Conservation (phyloP, 805 yeast genomes). For the Kodamaea sagamina region DNA sequence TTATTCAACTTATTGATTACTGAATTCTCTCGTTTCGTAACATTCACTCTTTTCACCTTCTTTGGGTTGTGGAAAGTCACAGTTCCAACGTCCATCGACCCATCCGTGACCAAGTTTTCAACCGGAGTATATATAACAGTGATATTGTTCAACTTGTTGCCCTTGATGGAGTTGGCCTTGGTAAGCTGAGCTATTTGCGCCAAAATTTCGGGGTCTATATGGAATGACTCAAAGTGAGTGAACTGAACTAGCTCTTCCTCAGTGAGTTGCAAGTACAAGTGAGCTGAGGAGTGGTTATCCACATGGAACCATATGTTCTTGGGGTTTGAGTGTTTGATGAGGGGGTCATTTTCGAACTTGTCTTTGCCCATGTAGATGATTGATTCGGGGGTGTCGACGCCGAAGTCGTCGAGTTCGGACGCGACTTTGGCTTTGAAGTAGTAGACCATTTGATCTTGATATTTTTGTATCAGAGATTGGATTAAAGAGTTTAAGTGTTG, state of each 20-base stretch:
- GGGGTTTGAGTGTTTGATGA: constrained; percentile 61
- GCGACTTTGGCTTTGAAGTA: constrained; percentile 27
- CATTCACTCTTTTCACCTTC: constrained; percentile 51
- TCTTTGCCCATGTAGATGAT: constrained; percentile 70
- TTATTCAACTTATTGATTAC: constrained; percentile 63
- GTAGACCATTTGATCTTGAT: constrained; percentile 29
- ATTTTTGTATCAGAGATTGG: constrained; percentile 1
- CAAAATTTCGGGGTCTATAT: constrained; percentile 47
- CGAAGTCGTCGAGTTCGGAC: constrained; percentile 20
- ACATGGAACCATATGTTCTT: constrained; percentile 81
- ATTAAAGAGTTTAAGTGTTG: too few species aligned
- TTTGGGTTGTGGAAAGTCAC: constrained; percentile 68
- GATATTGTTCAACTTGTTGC: constrained; percentile 66
- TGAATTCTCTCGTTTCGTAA: constrained; percentile 58
- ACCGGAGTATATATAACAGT: constrained; percentile 75
- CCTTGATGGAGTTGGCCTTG: constrained; percentile 75
- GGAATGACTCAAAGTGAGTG: constrained; percentile 40
- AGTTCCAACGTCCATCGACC: constrained; percentile 76
- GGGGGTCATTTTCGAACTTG: constrained; percentile 60
- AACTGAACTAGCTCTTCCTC: constrained; percentile 47
- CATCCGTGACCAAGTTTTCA: constrained; percentile 63
- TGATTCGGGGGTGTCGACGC: constrained; percentile 27
- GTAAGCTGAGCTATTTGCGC: constrained; percentile 64
- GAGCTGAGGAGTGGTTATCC: constrained; percentile 75
- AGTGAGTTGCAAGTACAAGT: constrained; percentile 63